These are phyloP conservation scores for Wallacemonas rigidus DNA, from an alignment of 208 protist genomes.

Conservation along the genomic window DNA sequence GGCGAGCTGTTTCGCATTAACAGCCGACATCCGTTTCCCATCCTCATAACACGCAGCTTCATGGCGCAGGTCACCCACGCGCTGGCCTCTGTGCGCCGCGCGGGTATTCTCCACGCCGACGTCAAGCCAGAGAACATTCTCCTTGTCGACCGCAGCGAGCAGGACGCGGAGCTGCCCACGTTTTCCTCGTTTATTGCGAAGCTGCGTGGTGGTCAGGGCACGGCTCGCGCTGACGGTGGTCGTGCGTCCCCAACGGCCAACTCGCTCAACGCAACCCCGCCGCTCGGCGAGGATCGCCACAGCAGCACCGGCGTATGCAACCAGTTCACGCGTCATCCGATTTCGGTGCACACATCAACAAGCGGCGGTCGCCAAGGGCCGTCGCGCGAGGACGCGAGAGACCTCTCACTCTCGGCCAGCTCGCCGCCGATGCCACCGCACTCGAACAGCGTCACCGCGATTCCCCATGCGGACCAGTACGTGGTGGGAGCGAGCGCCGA, in stretches of 20 bases:
- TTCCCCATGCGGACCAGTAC: neutral
- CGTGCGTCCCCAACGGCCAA: neutral
- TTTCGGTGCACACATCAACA: no score
- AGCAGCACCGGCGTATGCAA: neutral
- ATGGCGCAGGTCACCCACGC: constrained; percentile 78
- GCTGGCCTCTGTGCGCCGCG: constrained; percentile 65
- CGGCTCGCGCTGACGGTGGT: neutral
- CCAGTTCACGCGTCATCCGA: neutral
- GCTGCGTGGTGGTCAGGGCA: neutral
- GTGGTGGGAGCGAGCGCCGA: neutral
- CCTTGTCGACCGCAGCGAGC: constrained; percentile 35
- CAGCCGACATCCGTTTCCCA: constrained; percentile 30
- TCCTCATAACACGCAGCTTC: constrained; percentile 41
- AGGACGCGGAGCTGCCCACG: constrained; percentile 13
- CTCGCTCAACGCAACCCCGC: no score
- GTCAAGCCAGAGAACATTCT: constrained; percentile 94
- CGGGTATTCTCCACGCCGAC: constrained; percentile 93
- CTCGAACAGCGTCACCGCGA: constrained; percentile 9
- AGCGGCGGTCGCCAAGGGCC: no score
- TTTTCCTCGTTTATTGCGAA: constrained; percentile 12
- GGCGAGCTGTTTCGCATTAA: constrained; percentile 60
- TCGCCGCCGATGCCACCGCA: constrained; percentile 3
- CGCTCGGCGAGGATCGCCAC: neutral
- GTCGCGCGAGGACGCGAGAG: neutral
- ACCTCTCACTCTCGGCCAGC: neutral